These are phyloP conservation scores for Trichophyton simii DNA, from an alignment of 2,329 filamentous ascomycete genomes.

Conservation along the genomic window DNA sequence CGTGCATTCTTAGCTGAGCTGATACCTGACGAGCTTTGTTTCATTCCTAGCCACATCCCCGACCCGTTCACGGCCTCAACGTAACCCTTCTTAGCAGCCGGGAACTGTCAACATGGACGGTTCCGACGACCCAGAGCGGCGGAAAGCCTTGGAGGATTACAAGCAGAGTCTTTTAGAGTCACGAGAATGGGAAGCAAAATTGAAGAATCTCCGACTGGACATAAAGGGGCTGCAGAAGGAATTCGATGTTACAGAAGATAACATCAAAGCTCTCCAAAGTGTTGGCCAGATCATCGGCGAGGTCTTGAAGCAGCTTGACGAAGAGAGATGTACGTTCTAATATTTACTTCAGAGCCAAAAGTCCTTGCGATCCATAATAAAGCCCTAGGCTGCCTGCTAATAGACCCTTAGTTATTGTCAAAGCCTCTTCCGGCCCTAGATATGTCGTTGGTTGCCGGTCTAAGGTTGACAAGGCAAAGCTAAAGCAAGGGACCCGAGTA, in stretches of 20 bases:
- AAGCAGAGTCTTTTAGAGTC: slow-evolving; percentile 80
- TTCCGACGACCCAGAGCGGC: slow-evolving; percentile 39
- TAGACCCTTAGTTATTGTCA: slow-evolving; percentile 67
- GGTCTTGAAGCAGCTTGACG: slow-evolving; percentile 95
- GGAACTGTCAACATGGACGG: slow-evolving; percentile 22
- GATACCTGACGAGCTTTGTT: neutral
- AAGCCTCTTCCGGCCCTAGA: slow-evolving; percentile 89
- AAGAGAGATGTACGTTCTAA: slow-evolving; percentile 74
- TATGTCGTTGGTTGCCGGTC: slow-evolving; percentile 98
- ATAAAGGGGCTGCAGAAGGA: slow-evolving; percentile 93
- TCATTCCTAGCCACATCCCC: too few species aligned
- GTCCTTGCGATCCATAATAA: too few species aligned
- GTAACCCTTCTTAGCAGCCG: neutral
- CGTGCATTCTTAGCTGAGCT: neutral
- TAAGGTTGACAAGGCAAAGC: slow-evolving; percentile 92
- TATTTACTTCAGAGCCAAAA: neutral
- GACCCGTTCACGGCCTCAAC: neutral
- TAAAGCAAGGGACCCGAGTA: slow-evolving; percentile 96
- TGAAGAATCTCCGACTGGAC: slow-evolving; percentile 84
- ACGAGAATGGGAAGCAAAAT: slow-evolving; percentile 95
- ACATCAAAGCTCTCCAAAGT: slow-evolving; percentile 98
- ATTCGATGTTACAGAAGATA: slow-evolving; percentile 94
- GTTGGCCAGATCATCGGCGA: slow-evolving; percentile 99
- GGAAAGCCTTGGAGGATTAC: slow-evolving; percentile 64
- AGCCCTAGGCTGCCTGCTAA: neutral